Evolutionary conservation across 148 eudicot genomes (phyloP).

Genomic region (Pharnaceum exiguum): DNA sequence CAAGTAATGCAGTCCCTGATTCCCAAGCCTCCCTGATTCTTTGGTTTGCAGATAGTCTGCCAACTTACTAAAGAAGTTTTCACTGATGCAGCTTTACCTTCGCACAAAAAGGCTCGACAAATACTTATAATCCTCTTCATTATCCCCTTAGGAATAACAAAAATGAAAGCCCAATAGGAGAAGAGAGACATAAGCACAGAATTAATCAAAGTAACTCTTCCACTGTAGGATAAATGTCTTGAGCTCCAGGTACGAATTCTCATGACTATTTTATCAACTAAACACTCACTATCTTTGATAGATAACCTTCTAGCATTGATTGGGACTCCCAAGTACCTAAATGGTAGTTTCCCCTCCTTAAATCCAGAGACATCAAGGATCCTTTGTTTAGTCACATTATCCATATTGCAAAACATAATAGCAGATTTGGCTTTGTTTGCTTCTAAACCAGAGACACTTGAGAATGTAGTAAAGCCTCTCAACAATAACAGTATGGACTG

Average conservation of each 20-base stretch:
- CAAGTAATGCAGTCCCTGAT: not conserved
- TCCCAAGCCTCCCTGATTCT: not conserved
- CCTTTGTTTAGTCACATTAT: too few species aligned
- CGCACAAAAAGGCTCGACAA: not conserved
- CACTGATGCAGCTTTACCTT: not conserved
- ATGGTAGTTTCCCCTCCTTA: too few species aligned
- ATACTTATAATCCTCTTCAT: not conserved
- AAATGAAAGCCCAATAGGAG: not conserved
- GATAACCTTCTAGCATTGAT: too few species aligned
- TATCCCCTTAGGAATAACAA: not conserved
- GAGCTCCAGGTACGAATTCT: too few species aligned
- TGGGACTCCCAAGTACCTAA: too few species aligned
- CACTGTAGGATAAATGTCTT: too few species aligned
- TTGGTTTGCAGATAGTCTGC: not conserved
- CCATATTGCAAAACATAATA: not conserved
- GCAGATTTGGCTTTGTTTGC: not conserved
- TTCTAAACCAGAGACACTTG: too few species aligned
- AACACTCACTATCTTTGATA: too few species aligned
- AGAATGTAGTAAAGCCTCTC: not conserved
- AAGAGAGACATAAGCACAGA: not conserved
- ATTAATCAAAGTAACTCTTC: too few species aligned
- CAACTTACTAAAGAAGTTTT: not conserved
- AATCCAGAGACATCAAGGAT: too few species aligned
- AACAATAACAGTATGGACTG: not conserved
- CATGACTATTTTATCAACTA: too few species aligned